A percentile compares a stretch with the other conserved stretches of the same genome.
Evolutionary conservation across 768 basidiomycete species (phyloP).

Genomic region (Amyloporia xantha): DNA sequence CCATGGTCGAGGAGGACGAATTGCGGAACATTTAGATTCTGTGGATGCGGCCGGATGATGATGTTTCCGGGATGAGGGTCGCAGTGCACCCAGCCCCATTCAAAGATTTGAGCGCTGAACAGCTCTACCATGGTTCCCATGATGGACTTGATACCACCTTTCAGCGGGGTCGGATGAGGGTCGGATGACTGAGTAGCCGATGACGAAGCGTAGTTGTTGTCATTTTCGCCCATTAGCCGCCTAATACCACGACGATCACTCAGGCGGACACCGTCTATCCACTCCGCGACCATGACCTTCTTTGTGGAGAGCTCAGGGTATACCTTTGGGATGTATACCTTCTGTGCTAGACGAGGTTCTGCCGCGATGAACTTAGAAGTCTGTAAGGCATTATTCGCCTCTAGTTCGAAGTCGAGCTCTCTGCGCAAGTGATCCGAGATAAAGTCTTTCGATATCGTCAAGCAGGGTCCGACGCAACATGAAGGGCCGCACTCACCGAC

Average conservation of each 20-base stretch:
- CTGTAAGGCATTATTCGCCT: slow-evolving; percentile 68
- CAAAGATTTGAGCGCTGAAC: slow-evolving; percentile 87
- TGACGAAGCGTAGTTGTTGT: background rate
- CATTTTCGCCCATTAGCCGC: slow-evolving; percentile 48
- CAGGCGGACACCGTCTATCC: slow-evolving; percentile 73
- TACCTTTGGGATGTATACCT: slow-evolving; percentile 75
- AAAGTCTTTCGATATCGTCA: slow-evolving; percentile 42
- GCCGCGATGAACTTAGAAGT: slow-evolving; percentile 62
- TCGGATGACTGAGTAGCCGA: too few relatives aligned
- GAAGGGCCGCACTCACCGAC: slow-evolving; percentile 44
- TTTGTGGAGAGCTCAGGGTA: slow-evolving; percentile 67
- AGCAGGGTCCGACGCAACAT: background rate
- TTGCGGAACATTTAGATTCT: slow-evolving; percentile 40
- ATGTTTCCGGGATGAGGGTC: slow-evolving; percentile 75
- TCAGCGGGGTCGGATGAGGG: slow-evolving; percentile 26
- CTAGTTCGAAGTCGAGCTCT: slow-evolving; percentile 77
- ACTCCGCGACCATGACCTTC: slow-evolving; percentile 78
- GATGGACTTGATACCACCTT: slow-evolving; percentile 54
- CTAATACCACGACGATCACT: slow-evolving; percentile 55
- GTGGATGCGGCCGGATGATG: slow-evolving; percentile 56
- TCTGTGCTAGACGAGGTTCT: slow-evolving; percentile 63
- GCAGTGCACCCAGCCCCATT: slow-evolving; percentile 88
- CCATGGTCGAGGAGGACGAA: slow-evolving; percentile 91
- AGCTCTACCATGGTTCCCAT: slow-evolving; percentile 87
- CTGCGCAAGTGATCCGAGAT: slow-evolving; percentile 74